Conservation (phyloP, 2,329 filamentous ascomycete species). For the Cephalotrichum gorgonifer region DNA sequence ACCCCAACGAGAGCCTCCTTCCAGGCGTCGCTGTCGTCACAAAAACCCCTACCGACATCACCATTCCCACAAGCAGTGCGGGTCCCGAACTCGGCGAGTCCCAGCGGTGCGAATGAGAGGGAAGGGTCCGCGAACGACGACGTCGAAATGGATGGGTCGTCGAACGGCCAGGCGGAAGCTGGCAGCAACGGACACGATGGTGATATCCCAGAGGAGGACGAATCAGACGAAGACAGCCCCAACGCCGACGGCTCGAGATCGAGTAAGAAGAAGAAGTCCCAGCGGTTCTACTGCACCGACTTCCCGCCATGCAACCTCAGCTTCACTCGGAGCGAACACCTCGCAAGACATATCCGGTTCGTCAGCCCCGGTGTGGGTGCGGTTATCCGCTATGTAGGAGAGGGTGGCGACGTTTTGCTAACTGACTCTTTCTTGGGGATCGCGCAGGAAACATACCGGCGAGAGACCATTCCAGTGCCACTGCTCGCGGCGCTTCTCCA, state of each 20-base stretch:
- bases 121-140: slow-evolving; percentile 38
- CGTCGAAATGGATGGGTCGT: slow-evolving; percentile 64
- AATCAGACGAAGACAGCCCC: slow-evolving; percentile 56
- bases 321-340: slow-evolving; percentile 91
- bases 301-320: slow-evolving; percentile 89
- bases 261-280: slow-evolving; percentile 90
- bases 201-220: slow-evolving; percentile 36
- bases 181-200: slow-evolving; percentile 43
- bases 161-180: neutral
- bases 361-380: slow-evolving; percentile 1
- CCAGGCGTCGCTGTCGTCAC: slow-evolving; percentile 27
- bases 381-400: no score
- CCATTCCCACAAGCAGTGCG: slow-evolving; percentile 40
- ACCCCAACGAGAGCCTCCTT: slow-evolving; percentile 57
- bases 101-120: neutral
- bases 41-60: slow-evolving; percentile 43
- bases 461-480: slow-evolving; percentile 96
- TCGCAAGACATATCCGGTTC: slow-evolving; percentile 87
- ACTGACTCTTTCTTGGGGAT: neutral
- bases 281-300: slow-evolving; percentile 92
- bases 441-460: slow-evolving; percentile 90
- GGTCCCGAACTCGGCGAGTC: slow-evolving; percentile 15
- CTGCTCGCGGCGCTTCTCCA: slow-evolving; percentile 84
- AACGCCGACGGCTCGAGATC: slow-evolving; percentile 57
- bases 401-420: neutral